Percentiles rank a stretch among this genome's conserved stretches.
These are phyloP conservation scores for Sisymbrium altissimum DNA, from an alignment of 345 rosid species.

Conservation along the genomic window DNA sequence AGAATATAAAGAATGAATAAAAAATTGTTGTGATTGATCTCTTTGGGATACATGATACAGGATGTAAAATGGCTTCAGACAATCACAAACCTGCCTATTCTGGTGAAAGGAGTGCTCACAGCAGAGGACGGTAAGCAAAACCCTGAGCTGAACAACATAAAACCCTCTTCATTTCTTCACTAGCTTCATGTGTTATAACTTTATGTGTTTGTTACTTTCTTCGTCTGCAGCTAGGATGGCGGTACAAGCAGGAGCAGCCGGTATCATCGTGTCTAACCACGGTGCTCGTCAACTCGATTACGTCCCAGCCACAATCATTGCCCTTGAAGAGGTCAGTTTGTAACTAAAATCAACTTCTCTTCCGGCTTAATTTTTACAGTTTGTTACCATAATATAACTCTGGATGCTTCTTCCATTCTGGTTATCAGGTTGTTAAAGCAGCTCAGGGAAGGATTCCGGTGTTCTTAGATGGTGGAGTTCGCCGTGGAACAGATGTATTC, in stretches of 20 bases:
- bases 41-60: conserved; percentile 26
- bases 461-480: conserved; percentile 82
- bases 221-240: conserved; percentile 55
- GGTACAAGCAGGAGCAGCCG: conserved; percentile 64
- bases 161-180: not conserved
- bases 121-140: conserved; percentile 66
- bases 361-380: not conserved
- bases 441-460: conserved; percentile 75
- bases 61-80: conserved; percentile 83
- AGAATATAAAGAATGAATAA: not conserved
- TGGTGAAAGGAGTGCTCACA: conserved; percentile 77
- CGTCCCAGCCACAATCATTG: conserved; percentile 59
- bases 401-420: not conserved
- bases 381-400: not conserved
- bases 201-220: not conserved
- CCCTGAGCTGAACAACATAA: not conserved
- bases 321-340: conserved; percentile 68
- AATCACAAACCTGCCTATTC: conserved; percentile 67
- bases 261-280: conserved; percentile 81
- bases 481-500: conserved; percentile 86
- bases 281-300: conserved; percentile 88
- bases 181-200: not conserved
- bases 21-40: not conserved
- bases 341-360: no score
- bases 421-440: conserved; percentile 66